Base-by-base conservation (phyloP, 2,329 filamentous ascomycete genomes). In the Cladosporium sp. region DNA sequence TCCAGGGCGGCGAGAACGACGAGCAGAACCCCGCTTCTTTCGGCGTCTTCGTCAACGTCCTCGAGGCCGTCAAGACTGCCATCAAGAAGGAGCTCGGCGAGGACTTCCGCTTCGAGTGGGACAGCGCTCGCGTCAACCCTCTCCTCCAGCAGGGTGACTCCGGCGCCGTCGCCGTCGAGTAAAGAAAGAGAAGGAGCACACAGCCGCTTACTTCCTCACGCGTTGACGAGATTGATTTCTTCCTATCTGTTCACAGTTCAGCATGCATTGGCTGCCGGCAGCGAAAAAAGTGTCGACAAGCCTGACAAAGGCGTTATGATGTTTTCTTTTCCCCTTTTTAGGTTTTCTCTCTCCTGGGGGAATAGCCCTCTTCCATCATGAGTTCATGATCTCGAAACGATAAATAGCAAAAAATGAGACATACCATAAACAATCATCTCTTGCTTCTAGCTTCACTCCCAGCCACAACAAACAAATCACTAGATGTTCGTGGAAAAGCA, bases 11-110 rank as follows among this genome's bases (percentile, higher is more conserved):
- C 17, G 87, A 85, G 60, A 91, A 91, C 70, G 88, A 91, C 69
- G 81, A 87, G 73, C 80, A 89, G 75, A 91, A 89, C 76, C 88
- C 88, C 1, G 88, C 88, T 69, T 88, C 82, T 76, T 90, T 90
- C 69, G 88, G 88, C 64, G 88, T 91, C 40, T 91, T 91, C 76
- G 73, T 78, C 60, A 89, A 89, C 68, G 88, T 91, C 12, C 78
- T 89, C 42, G 86, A 89, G 64, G 88, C 88, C 0, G 86, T 91
- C 55, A 80, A 85, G 75, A 78, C 84, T 1, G 87, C 87, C 5
- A 77, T 90, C 63, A 78, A 79, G 67, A 88, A 88, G 76, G 80
- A 91, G 76, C 75, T 91, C 6, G 88, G 88, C n/a, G 69, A 84
- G 42, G 87, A 90, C 65, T 91, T 91, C 78, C 83, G 84, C 78